Evolutionary conservation across 148 eudicot species (phyloP).

Genomic region (Drosera capensis): DNA sequence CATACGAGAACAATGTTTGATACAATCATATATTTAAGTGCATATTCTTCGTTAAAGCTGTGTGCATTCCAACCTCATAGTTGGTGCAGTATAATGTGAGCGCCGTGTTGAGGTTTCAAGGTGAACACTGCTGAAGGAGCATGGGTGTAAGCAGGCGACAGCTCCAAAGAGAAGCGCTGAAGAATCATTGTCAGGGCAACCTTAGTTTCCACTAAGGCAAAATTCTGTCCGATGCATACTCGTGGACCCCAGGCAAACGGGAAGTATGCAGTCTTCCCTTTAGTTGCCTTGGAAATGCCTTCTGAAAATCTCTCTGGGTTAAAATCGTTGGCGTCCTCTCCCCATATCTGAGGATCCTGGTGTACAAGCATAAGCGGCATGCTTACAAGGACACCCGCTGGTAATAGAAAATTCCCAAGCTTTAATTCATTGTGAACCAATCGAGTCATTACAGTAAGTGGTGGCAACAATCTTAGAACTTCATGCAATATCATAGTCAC

Average conservation of each 20-base stretch:
- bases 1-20: no score
- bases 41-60: no score
- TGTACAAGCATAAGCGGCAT: conserved; percentile 9
- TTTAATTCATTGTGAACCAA: conserved; percentile 13
- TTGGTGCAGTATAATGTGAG: background rate
- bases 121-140: background rate
- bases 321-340: conserved; percentile 15
- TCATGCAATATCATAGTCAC: conserved; percentile 12
- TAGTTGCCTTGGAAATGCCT: conserved; percentile 16
- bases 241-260: conserved; percentile 20
- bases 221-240: conserved; percentile 14
- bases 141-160: conserved; percentile 1
- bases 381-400: conserved; percentile 7
- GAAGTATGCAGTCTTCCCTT: conserved; percentile 6
- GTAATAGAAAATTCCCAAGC: conserved; percentile 8
- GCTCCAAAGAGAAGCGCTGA: conserved; percentile 1
- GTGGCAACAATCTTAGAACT: conserved; percentile 16
- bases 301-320: conserved; percentile 18
- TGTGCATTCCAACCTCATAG: no score
- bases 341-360: conserved; percentile 14
- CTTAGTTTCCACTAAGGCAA: conserved; percentile 3
- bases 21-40: no score
- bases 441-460: conserved; percentile 9
- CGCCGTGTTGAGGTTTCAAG: background rate
- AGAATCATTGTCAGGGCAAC: conserved; percentile 1